phyloP scores from a whole-genome alignment of 768 basidiomycete species.

The Rhodotorula babjevae region DNA sequence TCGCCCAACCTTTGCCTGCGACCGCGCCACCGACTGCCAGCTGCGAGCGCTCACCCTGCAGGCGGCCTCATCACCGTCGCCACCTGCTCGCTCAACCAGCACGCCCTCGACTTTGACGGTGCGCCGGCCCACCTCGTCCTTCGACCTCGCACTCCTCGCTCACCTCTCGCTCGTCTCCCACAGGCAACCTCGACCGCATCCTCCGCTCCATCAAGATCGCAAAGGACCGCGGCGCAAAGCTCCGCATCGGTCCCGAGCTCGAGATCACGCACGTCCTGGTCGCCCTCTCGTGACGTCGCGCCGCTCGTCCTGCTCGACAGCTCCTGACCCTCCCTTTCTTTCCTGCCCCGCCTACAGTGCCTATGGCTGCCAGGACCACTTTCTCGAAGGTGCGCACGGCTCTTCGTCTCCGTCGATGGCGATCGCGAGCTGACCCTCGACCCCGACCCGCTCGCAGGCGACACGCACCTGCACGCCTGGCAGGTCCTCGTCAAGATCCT shows the following conservation, averaged over 20 bases:
- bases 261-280: constrained; percentile 71
- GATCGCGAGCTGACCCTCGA: background rate
- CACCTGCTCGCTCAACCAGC: constrained; percentile 66
- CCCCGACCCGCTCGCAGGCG: constrained; percentile 57
- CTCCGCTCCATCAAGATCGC: constrained; percentile 80
- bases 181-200: constrained; percentile 89
- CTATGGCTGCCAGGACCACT: constrained; percentile 96
- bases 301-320: too few relatives aligned
- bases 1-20: background rate
- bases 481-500: constrained; percentile 91
- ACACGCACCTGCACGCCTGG: constrained; percentile 95
- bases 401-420: background rate
- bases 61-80: constrained; percentile 39
- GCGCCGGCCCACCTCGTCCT: constrained; percentile 4
- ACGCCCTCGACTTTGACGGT: constrained; percentile 92
- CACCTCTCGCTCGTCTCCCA: background rate
- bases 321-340: background rate
- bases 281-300: background rate
- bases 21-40: background rate
- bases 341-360: constrained; percentile 55
- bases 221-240: constrained; percentile 76
- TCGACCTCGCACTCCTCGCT: too few relatives aligned
- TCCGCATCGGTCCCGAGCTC: constrained; percentile 92
- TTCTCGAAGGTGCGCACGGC: constrained; percentile 69
- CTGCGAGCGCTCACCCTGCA: background rate